Percentiles rank a stretch among this genome's conserved stretches.
phyloP scores from a whole-genome alignment of 306 rosid species.

The Chamaecrista fasciculata region DNA sequence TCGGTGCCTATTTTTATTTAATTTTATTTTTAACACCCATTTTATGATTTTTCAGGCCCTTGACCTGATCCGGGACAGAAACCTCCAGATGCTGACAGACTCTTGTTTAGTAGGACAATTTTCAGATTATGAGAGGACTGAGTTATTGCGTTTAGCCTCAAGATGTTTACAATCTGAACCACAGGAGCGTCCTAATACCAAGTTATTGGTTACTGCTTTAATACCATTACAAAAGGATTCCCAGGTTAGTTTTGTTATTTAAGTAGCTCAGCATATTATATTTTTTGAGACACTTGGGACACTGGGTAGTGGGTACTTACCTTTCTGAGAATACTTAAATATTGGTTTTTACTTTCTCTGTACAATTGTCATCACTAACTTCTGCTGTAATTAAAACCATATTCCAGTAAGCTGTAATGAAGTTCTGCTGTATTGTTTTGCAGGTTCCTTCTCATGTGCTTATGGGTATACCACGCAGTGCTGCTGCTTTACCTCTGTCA shows the following conservation, averaged over 20 bases:
- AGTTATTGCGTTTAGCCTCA: constrained; percentile 82
- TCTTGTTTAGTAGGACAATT: constrained; percentile 93
- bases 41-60: constrained; percentile 62
- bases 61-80: constrained; percentile 81
- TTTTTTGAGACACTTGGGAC: not conserved
- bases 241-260: constrained; percentile 50
- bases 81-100: constrained; percentile 78
- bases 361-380: not conserved
- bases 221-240: constrained; percentile 82
- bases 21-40: constrained; percentile 23
- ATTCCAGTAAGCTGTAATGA: constrained; percentile 32
- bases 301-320: constrained; percentile 2
- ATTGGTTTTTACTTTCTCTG: constrained; percentile 2
- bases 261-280: constrained; percentile 16
- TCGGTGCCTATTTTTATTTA: constrained; percentile 19
- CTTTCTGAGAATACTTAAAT: constrained; percentile 1
- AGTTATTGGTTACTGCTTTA: constrained; percentile 67
- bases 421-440: constrained; percentile 26
- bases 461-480: constrained; percentile 71
- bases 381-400: not conserved
- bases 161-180: constrained; percentile 85
- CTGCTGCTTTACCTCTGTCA: constrained; percentile 54
- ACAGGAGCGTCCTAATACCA: constrained; percentile 89
- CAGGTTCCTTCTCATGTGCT: constrained; percentile 84
- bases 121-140: constrained; percentile 79